Conservation (phyloP, 495 filamentous ascomycete genomes). For the Tuber microsphaerosporum region DNA sequence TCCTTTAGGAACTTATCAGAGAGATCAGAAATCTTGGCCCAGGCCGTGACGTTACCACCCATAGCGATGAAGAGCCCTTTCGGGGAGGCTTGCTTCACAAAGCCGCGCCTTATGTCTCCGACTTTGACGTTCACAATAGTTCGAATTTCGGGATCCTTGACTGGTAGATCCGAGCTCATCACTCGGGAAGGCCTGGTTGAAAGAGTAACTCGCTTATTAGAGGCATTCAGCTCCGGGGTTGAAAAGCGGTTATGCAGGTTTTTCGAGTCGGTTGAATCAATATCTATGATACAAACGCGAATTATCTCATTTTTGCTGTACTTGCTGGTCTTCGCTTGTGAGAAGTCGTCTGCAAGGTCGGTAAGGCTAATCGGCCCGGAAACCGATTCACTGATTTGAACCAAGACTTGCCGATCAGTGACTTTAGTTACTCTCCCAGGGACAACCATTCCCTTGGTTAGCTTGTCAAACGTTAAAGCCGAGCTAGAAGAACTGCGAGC, state of each 20-base stretch:
- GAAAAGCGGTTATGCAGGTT: too few relatives aligned
- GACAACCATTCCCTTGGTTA: constrained; percentile 70
- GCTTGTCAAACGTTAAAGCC: constrained; percentile 57
- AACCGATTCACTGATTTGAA: constrained; percentile 72
- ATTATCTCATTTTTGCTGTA: constrained; percentile 77
- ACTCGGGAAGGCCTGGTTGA: constrained; percentile 82
- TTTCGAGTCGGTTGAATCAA: constrained; percentile 57
- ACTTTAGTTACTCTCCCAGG: constrained; percentile 77
- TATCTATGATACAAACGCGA: constrained; percentile 68
- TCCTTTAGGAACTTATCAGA: constrained; percentile 89
- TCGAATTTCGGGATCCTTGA: constrained; percentile 72
- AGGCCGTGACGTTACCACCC: constrained; percentile 69
- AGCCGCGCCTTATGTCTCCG: constrained; percentile 78
- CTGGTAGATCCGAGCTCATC: constrained; percentile 72
- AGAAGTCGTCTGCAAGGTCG: constrained; percentile 80
- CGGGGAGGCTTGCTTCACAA: constrained; percentile 78
- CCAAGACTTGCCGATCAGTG: constrained; percentile 70
- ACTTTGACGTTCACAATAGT: constrained; percentile 61
- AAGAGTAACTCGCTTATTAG: constrained; percentile 66
- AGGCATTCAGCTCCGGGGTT: too few relatives aligned
- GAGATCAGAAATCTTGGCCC: constrained; percentile 75
- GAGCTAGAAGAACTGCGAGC: constrained; percentile 55
- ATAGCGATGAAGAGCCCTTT: constrained; percentile 78
- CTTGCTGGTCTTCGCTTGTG: constrained; percentile 52
- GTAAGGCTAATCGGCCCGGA: constrained; percentile 67